Percentiles rank a stretch among this genome's conserved stretches.
Conservation (phyloP, 2,329 filamentous ascomycete species). For the Clonostachys chloroleuca region DNA sequence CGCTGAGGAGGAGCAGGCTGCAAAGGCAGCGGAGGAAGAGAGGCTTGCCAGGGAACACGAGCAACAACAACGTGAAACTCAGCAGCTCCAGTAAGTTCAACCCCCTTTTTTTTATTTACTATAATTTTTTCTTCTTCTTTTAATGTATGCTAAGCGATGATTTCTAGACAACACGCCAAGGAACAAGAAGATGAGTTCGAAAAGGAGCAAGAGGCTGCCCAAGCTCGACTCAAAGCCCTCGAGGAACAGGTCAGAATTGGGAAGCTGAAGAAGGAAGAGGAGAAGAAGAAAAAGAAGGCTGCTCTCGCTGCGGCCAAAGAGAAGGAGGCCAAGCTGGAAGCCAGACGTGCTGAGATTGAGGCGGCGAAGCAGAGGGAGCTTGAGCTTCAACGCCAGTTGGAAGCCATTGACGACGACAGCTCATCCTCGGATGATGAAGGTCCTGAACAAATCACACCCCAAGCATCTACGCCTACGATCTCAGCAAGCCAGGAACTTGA, state of each 20-base stretch:
- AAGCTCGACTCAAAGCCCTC: slow-evolving; percentile 78
- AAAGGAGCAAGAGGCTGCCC: slow-evolving; percentile 74
- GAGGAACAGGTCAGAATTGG: slow-evolving; percentile 92
- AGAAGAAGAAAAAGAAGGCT: slow-evolving; percentile 88
- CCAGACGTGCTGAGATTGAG: slow-evolving; percentile 87
- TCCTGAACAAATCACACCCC: slow-evolving; percentile 62
- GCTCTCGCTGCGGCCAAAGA: slow-evolving; percentile 82
- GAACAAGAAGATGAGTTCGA: slow-evolving; percentile 77
- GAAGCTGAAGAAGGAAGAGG: slow-evolving; percentile 94
- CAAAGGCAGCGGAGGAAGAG: slow-evolving; percentile 61
- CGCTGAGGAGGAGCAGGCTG: slow-evolving; percentile 55
- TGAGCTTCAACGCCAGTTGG: slow-evolving; percentile 83
- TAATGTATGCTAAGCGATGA: slow-evolving; percentile 14
- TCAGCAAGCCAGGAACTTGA: slow-evolving; percentile 51
- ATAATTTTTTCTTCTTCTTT: slow-evolving; percentile 8
- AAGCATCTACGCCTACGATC: slow-evolving; percentile 54
- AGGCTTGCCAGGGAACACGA: slow-evolving; percentile 68
- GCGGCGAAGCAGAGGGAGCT: slow-evolving; percentile 85
- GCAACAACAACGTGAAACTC: slow-evolving; percentile 68
- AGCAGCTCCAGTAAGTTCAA: slow-evolving; percentile 74
- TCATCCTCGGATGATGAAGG: slow-evolving; percentile 62
- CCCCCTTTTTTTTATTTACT: not conserved
- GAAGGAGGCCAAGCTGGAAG: slow-evolving; percentile 78
- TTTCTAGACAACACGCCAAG: slow-evolving; percentile 63
- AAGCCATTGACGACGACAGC: slow-evolving; percentile 67